Evolutionary conservation across 108 stramenopile species (phyloP).

Genomic region (Pinguiococcus pyrenoidosus): DNA sequence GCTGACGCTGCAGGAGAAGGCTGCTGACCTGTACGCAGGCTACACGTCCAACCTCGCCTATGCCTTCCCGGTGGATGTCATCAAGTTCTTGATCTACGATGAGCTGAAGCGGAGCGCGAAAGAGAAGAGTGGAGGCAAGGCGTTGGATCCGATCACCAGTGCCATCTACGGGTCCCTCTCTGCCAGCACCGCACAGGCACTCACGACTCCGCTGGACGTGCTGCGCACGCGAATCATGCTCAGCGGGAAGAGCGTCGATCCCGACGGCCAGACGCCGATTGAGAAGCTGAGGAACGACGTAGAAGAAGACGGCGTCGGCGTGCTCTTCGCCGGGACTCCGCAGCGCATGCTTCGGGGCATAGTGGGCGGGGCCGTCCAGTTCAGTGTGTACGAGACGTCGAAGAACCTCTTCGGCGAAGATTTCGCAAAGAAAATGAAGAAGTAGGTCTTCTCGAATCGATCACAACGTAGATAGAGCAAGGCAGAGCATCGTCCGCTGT

Average conservation of each 20-base stretch:
- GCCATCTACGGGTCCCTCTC: conserved; percentile 22
- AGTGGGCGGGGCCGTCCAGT: conserved; percentile 29
- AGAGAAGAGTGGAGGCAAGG: conserved; percentile 1
- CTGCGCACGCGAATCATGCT: conserved; percentile 22
- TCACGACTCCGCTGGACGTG: conserved; percentile 33
- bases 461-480: no score
- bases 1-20: conserved; percentile 9
- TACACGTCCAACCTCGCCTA: conserved; percentile 23
- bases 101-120: conserved; percentile 5
- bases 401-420: conserved; percentile 22
- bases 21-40: conserved; percentile 12
- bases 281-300: conserved; percentile 3
- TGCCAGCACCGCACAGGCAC: conserved; percentile 10
- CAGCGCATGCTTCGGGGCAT: conserved; percentile 25
- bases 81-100: conserved; percentile 28
- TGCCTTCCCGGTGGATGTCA: conserved; percentile 26
- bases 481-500: no score
- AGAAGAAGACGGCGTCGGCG: conserved; percentile 12
- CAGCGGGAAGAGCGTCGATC: neutral
- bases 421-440: no score
- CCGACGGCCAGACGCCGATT: neutral
- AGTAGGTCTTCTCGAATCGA: no score
- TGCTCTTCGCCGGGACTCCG: conserved; percentile 15
- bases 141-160: conserved; percentile 15
- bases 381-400: conserved; percentile 27